Evolutionary conservation across 768 basidiomycete species (phyloP).

Genomic region (Lyophyllum decastes): DNA sequence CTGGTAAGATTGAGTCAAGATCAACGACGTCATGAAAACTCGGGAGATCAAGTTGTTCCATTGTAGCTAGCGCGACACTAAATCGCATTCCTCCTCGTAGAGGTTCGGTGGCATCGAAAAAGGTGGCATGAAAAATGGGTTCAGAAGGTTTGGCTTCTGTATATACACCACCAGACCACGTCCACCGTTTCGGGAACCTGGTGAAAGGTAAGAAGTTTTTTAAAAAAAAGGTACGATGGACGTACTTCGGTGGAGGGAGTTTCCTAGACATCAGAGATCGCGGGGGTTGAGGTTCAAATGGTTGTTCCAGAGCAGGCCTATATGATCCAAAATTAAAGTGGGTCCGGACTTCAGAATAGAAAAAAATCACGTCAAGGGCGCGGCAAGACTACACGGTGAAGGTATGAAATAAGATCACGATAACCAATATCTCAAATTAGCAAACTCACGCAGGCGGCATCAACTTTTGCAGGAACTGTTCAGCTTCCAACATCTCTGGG

Average conservation of each 20-base stretch:
- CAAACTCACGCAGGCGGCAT: constrained; percentile 19
- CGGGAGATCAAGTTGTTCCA: constrained; percentile 42
- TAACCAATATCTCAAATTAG: not conserved
- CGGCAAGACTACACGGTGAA: constrained; percentile 29
- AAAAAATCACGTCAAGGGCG: constrained; percentile 31
- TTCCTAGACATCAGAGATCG: constrained; percentile 16
- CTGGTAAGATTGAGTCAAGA: constrained; percentile 44
- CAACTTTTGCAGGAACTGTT: constrained; percentile 18
- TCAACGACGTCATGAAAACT: constrained; percentile 53
- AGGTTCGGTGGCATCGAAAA: constrained; percentile 47
- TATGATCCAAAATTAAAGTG: not conserved
- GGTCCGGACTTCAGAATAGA: not conserved
- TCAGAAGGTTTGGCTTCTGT: constrained; percentile 40
- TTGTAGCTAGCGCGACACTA: constrained; percentile 42
- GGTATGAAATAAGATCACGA: not conserved
- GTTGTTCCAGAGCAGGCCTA: constrained; percentile 24
- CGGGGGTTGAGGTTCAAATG: constrained; percentile 24
- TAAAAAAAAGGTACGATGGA: not conserved
- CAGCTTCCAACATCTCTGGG: constrained; percentile 4
- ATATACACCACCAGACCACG: constrained; percentile 61
- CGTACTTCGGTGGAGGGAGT: constrained; percentile 22
- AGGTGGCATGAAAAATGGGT: constrained; percentile 47
- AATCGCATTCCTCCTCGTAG: constrained; percentile 46
- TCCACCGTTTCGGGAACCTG: constrained; percentile 64
- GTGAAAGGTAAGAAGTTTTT: constrained; percentile 5